Evolutionary conservation across 164 flowering plant genomes (phyloP).

Genomic region (Akebia trifoliata): DNA sequence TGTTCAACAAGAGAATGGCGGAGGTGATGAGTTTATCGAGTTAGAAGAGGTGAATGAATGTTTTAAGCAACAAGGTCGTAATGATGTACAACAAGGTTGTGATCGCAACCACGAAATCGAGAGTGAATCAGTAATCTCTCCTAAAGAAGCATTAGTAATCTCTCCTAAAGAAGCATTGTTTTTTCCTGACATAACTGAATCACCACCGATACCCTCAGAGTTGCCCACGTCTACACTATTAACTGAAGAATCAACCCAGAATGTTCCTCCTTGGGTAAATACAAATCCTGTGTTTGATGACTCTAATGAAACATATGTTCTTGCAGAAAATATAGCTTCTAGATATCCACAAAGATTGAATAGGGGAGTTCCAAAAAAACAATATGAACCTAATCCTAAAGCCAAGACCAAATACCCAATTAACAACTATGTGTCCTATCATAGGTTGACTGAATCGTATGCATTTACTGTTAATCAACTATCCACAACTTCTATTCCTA

Average conservation of each 20-base stretch:
- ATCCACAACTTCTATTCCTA: too few species aligned
- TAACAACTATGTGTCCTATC: neutral
- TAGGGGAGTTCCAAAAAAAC: neutral
- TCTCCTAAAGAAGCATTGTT: too few species aligned
- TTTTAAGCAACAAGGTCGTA: too few species aligned
- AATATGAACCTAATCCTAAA: constrained; percentile 1
- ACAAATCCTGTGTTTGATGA: neutral
- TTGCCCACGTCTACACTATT: neutral
- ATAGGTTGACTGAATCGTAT: neutral
- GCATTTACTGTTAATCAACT: too few species aligned
- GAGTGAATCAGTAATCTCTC: too few species aligned
- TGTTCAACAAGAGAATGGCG: neutral
- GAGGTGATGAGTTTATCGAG: neutral
- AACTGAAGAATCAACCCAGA: constrained; percentile 1
- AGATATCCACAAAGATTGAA: neutral
- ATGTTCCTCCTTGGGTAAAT: neutral
- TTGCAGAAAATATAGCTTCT: neutral
- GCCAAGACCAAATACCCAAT: neutral
- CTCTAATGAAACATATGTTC: too few species aligned
- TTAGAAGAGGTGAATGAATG: too few species aligned
- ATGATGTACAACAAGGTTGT: too few species aligned
- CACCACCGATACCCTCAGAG: neutral
- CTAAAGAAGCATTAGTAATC: too few species aligned
- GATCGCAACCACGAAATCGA: too few species aligned
- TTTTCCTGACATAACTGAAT: neutral